phyloP scores from a whole-genome alignment of 192 early-diverging fungal species.

The Spizellomyces sp. region DNA sequence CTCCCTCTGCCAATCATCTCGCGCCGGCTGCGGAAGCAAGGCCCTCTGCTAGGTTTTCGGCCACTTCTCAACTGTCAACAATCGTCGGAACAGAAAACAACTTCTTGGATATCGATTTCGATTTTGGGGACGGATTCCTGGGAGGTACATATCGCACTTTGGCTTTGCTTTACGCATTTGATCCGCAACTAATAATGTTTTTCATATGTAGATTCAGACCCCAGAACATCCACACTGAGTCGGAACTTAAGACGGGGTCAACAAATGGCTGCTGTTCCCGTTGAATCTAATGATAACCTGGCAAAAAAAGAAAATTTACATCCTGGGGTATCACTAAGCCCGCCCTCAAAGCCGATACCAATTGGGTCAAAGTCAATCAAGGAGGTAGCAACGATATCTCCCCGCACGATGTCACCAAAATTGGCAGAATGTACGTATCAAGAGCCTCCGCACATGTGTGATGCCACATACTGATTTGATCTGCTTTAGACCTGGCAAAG shows the following conservation, averaged over 20 bases:
- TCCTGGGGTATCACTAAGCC: not conserved
- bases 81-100: slow-evolving; percentile 24
- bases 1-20: not conserved
- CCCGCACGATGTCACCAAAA: slow-evolving; percentile 12
- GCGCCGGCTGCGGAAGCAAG: not conserved
- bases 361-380: not conserved
- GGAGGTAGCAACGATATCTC: slow-evolving; percentile 9
- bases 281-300: not conserved
- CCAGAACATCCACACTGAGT: not conserved
- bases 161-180: not conserved
- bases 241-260: not conserved
- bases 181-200: not conserved
- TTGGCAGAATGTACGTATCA: slow-evolving; percentile 13
- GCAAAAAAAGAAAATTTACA: not conserved
- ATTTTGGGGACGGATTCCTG: slow-evolving; percentile 21
- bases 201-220: not conserved
- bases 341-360: not conserved
- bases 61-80: slow-evolving; percentile 25
- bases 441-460: not conserved
- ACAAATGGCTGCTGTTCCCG: not conserved
- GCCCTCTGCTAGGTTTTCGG: slow-evolving; percentile 4
- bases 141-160: not conserved
- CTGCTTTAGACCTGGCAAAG: slow-evolving; percentile 22
- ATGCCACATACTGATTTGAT: not conserved
- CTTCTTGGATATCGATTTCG: slow-evolving; percentile 27